Conservation (phyloP, 306 rosid species). For the Dalbergia cultrata region DNA sequence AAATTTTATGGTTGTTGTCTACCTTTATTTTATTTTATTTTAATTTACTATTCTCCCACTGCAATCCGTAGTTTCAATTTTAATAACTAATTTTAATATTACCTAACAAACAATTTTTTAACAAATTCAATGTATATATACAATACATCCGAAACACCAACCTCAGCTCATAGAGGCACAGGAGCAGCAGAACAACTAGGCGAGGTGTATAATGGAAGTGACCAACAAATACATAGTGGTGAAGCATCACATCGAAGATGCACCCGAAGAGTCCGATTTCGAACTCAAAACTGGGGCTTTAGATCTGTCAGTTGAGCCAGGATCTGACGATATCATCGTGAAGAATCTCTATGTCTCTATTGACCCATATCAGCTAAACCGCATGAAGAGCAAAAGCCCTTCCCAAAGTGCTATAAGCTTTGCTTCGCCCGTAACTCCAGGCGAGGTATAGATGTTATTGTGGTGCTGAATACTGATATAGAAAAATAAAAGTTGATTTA, state of each 20-base stretch:
- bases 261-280: conserved; percentile 65
- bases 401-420: conserved; percentile 50
- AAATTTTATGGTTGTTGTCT: too few species aligned
- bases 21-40: too few species aligned
- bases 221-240: conserved; percentile 57
- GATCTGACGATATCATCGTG: conserved; percentile 58
- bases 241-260: conserved; percentile 54
- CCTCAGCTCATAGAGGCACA: background rate
- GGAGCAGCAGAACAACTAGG: background rate
- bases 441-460: conserved; percentile 49
- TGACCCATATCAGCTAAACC: conserved; percentile 72
- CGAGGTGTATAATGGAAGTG: conserved; percentile 58
- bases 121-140: too few species aligned
- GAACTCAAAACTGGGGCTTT: conserved; percentile 56
- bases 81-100: too few species aligned
- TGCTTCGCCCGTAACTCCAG: conserved; percentile 53
- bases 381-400: conserved; percentile 64
- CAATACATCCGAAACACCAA: background rate
- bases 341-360: conserved; percentile 71
- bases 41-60: too few species aligned
- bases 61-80: too few species aligned
- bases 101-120: too few species aligned
- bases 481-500: background rate
- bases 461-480: background rate
- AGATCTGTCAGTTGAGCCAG: conserved; percentile 42